Percentiles rank a stretch among this genome's conserved stretches.
phyloP scores from a whole-genome alignment of 2,329 filamentous ascomycete genomes.

The Fusarium praegraminearum region DNA sequence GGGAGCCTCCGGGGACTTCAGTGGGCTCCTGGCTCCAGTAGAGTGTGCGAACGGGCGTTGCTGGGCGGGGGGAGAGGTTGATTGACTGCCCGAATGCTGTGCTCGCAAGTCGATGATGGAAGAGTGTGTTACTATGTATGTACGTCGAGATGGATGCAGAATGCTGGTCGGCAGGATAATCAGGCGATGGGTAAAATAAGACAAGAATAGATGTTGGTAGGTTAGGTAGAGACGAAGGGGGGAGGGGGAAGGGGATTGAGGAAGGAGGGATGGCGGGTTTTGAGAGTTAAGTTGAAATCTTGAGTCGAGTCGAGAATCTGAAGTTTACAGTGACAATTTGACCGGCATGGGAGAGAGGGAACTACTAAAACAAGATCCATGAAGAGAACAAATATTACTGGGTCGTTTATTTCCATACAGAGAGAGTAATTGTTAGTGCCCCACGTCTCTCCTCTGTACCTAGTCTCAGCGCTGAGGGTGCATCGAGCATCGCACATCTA shows the following conservation, averaged over 20 bases:
- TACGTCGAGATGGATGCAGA: background rate
- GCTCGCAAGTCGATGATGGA: slow-evolving; percentile 12
- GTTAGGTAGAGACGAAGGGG: background rate
- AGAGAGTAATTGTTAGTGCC: slow-evolving; percentile 25
- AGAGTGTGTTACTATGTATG: slow-evolving; percentile 8
- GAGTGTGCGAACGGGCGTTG: slow-evolving; percentile 28
- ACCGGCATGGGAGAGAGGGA: slow-evolving; percentile 10
- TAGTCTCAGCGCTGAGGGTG: slow-evolving; percentile 27
- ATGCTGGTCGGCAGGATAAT: background rate
- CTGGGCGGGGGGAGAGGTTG: slow-evolving; percentile 12
- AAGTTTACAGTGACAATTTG: slow-evolving; percentile 12
- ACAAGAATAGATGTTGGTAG: background rate
- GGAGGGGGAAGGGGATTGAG: background rate
- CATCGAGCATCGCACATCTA: slow-evolving; percentile 37
- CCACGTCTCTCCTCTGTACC: slow-evolving; percentile 14
- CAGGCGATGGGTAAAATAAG: slow-evolving; percentile 13
- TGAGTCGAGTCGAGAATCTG: slow-evolving; percentile 18
- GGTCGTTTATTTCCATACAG: slow-evolving; percentile 28
- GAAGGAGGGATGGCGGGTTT: slow-evolving; percentile 27
- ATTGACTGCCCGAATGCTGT: slow-evolving; percentile 6
- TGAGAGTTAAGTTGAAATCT: slow-evolving; percentile 19
- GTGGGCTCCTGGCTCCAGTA: slow-evolving; percentile 24
- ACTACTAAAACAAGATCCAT: slow-evolving; percentile 8
- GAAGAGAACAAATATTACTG: slow-evolving; percentile 26
- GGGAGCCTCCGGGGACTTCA: slow-evolving; percentile 32